Evolutionary conservation across 1,139 yeast genomes (phyloP).

Genomic region (Kodamaea anthophila): DNA sequence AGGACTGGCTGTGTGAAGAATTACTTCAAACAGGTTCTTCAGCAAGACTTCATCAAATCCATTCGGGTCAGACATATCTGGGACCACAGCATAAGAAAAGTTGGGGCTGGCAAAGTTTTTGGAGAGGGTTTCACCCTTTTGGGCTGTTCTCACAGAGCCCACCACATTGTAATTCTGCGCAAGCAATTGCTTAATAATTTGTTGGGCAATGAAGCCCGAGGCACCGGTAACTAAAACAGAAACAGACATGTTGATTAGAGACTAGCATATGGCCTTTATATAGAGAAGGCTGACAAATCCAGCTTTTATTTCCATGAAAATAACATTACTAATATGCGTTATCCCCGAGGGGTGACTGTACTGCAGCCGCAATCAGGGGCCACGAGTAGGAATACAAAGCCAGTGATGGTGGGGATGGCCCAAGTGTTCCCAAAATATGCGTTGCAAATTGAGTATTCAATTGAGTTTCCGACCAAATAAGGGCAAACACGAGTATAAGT

Average conservation of each 20-base stretch:
- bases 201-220: constrained; percentile 35
- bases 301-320: too few relatives aligned
- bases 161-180: constrained; percentile 45
- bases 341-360: too few relatives aligned
- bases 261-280: too few relatives aligned
- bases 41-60: constrained; percentile 31
- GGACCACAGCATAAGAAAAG: constrained; percentile 24
- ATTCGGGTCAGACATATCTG: constrained; percentile 24
- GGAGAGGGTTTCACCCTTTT: constrained; percentile 38
- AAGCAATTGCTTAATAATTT: constrained; percentile 23
- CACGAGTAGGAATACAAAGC: too few relatives aligned
- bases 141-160: constrained; percentile 51
- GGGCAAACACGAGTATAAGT: too few relatives aligned
- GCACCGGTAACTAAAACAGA: constrained; percentile 34
- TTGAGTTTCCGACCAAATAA: too few relatives aligned
- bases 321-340: too few relatives aligned
- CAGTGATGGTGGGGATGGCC: too few relatives aligned
- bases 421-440: too few relatives aligned
- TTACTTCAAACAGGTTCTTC: constrained; percentile 19
- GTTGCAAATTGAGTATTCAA: too few relatives aligned
- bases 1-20: constrained; percentile 41
- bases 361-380: too few relatives aligned
- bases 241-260: neutral
- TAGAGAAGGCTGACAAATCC: too few relatives aligned
- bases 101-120: constrained; percentile 13